Evolutionary conservation across 2,329 filamentous ascomycete genomes (phyloP).

Genomic region (Moelleriella libera): DNA sequence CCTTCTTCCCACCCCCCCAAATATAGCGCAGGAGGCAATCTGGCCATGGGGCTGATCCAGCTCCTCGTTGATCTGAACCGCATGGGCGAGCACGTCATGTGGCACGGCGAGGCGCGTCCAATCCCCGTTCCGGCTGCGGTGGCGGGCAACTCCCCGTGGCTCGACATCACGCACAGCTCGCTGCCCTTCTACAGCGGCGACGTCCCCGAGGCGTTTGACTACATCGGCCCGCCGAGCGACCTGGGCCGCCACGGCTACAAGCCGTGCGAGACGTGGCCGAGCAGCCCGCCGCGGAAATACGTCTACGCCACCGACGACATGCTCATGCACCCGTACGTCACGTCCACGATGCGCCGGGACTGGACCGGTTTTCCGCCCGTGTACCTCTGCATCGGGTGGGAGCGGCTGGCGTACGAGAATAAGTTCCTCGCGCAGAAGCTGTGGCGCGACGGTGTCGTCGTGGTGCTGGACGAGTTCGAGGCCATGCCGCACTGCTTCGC

Average conservation of each 20-base stretch:
- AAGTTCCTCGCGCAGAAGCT: slow-evolving; percentile 44
- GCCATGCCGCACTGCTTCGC: slow-evolving; percentile 71
- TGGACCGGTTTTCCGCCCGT: slow-evolving; percentile 54
- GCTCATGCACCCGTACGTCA: slow-evolving; percentile 52
- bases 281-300: slow-evolving; percentile 34
- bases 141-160: slow-evolving; percentile 52
- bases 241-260: slow-evolving; percentile 14
- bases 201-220: slow-evolving; percentile 18
- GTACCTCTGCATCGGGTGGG: slow-evolving; percentile 56
- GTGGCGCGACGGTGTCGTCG: slow-evolving; percentile 38
- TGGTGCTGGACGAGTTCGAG: slow-evolving; percentile 60
- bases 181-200: slow-evolving; percentile 11
- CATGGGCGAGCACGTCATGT: slow-evolving; percentile 32
- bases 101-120: slow-evolving; percentile 42
- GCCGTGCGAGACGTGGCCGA: slow-evolving; percentile 43
- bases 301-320: slow-evolving; percentile 41
- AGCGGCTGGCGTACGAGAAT: slow-evolving; percentile 56
- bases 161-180: slow-evolving; percentile 50
- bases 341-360: slow-evolving; percentile 38
- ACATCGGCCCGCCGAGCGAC: slow-evolving; percentile 33
- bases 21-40: slow-evolving; percentile 55
- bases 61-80: slow-evolving; percentile 49
- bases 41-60: slow-evolving; percentile 53
- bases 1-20: slow-evolving; percentile 1
- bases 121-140: slow-evolving; percentile 55